Base-by-base conservation (phyloP, 225 moss, liverwort and hornwort species). In the Asterella californica region DNA sequence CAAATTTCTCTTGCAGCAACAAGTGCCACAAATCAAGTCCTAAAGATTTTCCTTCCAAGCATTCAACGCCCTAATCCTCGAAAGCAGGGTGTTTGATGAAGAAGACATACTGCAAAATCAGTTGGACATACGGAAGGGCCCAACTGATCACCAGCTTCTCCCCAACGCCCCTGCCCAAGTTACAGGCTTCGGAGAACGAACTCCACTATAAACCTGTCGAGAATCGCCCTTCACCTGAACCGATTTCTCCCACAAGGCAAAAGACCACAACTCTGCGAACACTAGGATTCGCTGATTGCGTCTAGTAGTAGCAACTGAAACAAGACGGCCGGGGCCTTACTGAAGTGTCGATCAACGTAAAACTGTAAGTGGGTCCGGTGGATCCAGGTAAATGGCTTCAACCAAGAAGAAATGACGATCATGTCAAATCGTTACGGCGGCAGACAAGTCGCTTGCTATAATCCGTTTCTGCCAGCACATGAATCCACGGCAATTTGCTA, bases 21-120 rank as follows among this genome's bases (percentile, higher is more conserved):
- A 38, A 72, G 7, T 14, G 68, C 27, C 22, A 62, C 32, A 36
- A n/a, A 74, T 11, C 17, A 50, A 19, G 32, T 25, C 34, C 65
- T 69, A 77, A 47, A 77, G 77, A 47, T 77, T 30, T 47, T 77
- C 77, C 77, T 77, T 64, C 77, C 46, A 47, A n/a, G 77, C n/a
- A 77, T 48, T 46, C 30, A 64, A 64, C 61, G 77, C 77, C 46
- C 61, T 63, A 64, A 64, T 65, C 62, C 47, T 53, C 46, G 77
- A 64, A 19, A 47, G 32, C 45, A 77, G 42, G 21, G 22, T 65
- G 18, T 62, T 30, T 27, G 64, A 77, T 64, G 48, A 65, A 0
- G 64, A 17, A 77, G 64, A 45, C 77, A 77, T 77, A 30, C 18
- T 64, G 32, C 24, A 76, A 73, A 33, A 54, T 59, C 75, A 37